Percentiles rank a stretch among this genome's conserved stretches.
These are phyloP conservation scores for Juglanconis sp. DNA, from an alignment of 2,329 filamentous ascomycete genomes.

Conservation along the genomic window DNA sequence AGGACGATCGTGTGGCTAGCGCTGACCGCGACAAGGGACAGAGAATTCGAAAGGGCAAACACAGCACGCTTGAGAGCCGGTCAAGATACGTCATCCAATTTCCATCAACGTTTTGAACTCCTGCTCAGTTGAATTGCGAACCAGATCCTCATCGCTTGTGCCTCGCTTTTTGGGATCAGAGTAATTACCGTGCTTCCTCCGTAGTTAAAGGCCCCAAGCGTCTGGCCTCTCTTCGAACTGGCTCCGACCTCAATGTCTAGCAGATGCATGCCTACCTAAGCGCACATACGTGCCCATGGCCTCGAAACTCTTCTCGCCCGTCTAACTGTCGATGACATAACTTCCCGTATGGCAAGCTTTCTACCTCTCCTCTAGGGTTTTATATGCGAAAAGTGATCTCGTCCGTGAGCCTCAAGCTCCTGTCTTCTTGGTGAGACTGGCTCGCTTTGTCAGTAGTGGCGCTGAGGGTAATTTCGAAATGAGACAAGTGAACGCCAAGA, in stretches of 20 bases:
- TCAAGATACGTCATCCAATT: slow-evolving; percentile 33
- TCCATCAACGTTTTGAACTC: slow-evolving; percentile 36
- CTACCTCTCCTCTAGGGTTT: slow-evolving; percentile 30
- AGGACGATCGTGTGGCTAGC: too few species aligned
- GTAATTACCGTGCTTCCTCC: slow-evolving; percentile 41
- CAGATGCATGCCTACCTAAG: slow-evolving; percentile 36
- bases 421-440: not conserved
- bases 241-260: slow-evolving; percentile 32
- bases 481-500: not conserved
- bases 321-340: slow-evolving; percentile 38
- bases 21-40: too few species aligned
- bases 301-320: slow-evolving; percentile 37
- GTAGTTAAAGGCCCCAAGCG: slow-evolving; percentile 38
- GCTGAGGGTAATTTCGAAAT: not conserved
- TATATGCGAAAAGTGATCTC: slow-evolving; percentile 19
- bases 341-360: slow-evolving; percentile 37
- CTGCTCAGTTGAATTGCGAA: slow-evolving; percentile 32
- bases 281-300: slow-evolving; percentile 40
- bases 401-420: slow-evolving; percentile 19
- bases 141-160: slow-evolving; percentile 36
- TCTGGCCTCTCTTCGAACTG: slow-evolving; percentile 34
- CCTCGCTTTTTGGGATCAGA: slow-evolving; percentile 33
- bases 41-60: not conserved
- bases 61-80: not conserved
- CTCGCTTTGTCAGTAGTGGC: slow-evolving; percentile 4